These are phyloP conservation scores for Albugo candida DNA, from an alignment of 352 stramenopile species.

Conservation along the genomic window DNA sequence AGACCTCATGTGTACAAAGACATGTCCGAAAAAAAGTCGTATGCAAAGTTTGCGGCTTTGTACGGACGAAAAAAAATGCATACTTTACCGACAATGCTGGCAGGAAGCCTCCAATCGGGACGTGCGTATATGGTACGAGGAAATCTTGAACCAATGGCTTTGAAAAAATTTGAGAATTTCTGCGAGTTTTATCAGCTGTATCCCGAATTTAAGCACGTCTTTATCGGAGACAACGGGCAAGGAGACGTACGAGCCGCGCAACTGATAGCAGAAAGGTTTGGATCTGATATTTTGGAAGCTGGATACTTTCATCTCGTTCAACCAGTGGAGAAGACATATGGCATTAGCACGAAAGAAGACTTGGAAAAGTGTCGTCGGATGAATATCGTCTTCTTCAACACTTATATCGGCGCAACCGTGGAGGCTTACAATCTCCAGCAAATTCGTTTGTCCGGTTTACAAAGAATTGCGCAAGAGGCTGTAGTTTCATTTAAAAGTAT, in stretches of 20 bases:
- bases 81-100: conserved; percentile 87
- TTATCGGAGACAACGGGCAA: conserved; percentile 96
- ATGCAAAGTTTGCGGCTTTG: conserved; percentile 91
- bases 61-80: conserved; percentile 87
- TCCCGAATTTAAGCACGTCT: conserved; percentile 95
- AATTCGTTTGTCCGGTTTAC: conserved; percentile 36
- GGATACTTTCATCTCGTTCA: conserved; percentile 83
- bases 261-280: conserved; percentile 66
- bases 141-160: conserved; percentile 90
- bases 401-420: conserved; percentile 69
- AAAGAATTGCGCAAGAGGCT: conserved; percentile 43
- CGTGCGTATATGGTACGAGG: conserved; percentile 89
- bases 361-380: conserved; percentile 60
- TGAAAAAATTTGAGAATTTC: conserved; percentile 94
- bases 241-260: conserved; percentile 82
- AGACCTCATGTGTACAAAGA: conserved; percentile 98
- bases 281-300: conserved; percentile 37
- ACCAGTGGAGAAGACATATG: conserved; percentile 68
- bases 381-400: conserved; percentile 85
- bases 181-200: conserved; percentile 93
- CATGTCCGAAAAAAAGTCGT: conserved; percentile 93
- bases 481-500: conserved; percentile 34
- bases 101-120: conserved; percentile 86
- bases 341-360: conserved; percentile 53
- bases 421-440: conserved; percentile 57